Percentiles rank a stretch among this genome's conserved stretches.
Evolutionary conservation across 1,139 yeast species (phyloP).

Genomic region (Kluyveromyces sp.): DNA sequence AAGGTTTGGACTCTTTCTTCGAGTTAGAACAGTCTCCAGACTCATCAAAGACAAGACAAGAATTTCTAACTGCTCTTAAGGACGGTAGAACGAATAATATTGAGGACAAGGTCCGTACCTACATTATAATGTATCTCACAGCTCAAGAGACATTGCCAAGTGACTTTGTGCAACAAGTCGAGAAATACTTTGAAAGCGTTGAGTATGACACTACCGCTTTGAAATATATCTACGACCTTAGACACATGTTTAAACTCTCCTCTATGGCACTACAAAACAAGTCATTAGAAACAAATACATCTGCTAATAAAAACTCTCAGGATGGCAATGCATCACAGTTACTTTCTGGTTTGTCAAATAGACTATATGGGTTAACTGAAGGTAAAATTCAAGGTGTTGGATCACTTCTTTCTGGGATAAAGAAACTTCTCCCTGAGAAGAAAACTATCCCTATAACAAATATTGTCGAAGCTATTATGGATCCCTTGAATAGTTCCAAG

Average conservation of each 20-base stretch:
- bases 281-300: constrained; percentile 24
- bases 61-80: constrained; percentile 51
- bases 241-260: constrained; percentile 58
- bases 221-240: constrained; percentile 66
- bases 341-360: constrained; percentile 69
- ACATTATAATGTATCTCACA: constrained; percentile 59
- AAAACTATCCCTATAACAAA: constrained; percentile 83
- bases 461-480: constrained; percentile 86
- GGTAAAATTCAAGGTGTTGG: constrained; percentile 76
- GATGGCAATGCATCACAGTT: constrained; percentile 49
- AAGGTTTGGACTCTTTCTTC: constrained; percentile 80
- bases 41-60: constrained; percentile 52
- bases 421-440: constrained; percentile 79
- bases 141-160: constrained; percentile 46
- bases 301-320: constrained; percentile 13
- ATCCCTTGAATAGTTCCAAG: constrained; percentile 59
- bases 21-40: constrained; percentile 80
- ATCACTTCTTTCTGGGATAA: constrained; percentile 79
- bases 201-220: constrained; percentile 59
- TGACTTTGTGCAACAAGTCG: constrained; percentile 59
- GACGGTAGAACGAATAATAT: constrained; percentile 41
- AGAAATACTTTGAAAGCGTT: constrained; percentile 50
- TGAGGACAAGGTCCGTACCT: constrained; percentile 79
- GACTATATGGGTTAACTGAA: constrained; percentile 72
- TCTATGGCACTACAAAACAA: constrained; percentile 27